Base-by-base conservation (phyloP, 2,329 filamentous ascomycete genomes). In the Chrysosporium queenslandicum region DNA sequence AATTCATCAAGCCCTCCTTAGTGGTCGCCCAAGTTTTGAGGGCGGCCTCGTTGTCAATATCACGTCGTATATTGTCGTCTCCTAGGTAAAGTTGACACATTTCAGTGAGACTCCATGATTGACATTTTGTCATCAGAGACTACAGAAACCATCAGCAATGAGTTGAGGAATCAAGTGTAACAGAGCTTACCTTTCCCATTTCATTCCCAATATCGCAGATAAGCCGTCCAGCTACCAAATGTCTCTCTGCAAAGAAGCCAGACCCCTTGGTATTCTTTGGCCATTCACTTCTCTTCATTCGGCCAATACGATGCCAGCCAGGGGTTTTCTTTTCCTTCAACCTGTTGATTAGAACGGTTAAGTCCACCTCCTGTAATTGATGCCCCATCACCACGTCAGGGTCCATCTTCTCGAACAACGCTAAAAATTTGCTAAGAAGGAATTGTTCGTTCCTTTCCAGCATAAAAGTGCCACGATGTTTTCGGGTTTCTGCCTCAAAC, bases 61-160 rank as follows among this genome's bases (percentile, higher is more conserved):
- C 92, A 52, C 84, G 81, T 39, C 92, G 85, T 39, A 76, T 76
- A 63, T 84, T 84, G 53, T 81, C 80, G 23, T 80, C 80, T 29
- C 82, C 78, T 4, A 98, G 82, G 59, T 96, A 94, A 14, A 97
- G 77, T 58, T 84, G 87, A 67, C 89, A 94, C 90, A 98, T 98
- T 68, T 98, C 92, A 1, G 91, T 94, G 68, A 98, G 76, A 67
- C 86, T 95, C 92, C 92, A 98, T 2, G 90, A 94, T 68, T 96
- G 91, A 68, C 92, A 98, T 71, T 94, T 95, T 61, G 80, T 83
- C 91, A 97, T 97, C 58, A 89, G 80, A 9, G 91, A 96, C 74
- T 75, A 60, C 41, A 34, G 40, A 47, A 3, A 40, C 4, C 41
- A 57, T 70, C 50, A 71, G 64, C 47, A 51, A 27, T 49, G 20